phyloP scores from a whole-genome alignment of 306 rosid genomes.

The Abrus precatorius region DNA sequence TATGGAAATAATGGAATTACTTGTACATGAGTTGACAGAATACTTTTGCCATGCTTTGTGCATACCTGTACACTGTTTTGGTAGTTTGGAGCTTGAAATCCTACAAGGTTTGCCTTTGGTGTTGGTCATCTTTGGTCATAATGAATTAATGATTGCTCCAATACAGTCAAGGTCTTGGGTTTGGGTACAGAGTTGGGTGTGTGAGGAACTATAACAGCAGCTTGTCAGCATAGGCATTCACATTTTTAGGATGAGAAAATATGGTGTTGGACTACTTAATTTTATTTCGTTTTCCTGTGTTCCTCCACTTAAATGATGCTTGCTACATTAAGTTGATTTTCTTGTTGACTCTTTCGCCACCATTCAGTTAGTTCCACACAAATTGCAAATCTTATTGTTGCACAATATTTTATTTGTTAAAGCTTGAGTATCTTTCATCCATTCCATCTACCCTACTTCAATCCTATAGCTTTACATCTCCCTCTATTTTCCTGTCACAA shows the following conservation, averaged over 20 bases:
- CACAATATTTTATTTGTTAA: too few species aligned
- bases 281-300: slow-evolving; percentile 10
- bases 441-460: too few species aligned
- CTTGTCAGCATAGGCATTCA: slow-evolving; percentile 9
- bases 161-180: slow-evolving; percentile 11
- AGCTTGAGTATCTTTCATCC: too few species aligned
- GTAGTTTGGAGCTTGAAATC: neutral
- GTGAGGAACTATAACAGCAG: neutral
- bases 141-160: neutral
- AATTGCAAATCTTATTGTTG: too few species aligned
- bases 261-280: neutral
- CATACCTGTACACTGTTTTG: neutral
- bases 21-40: slow-evolving; percentile 31
- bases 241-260: slow-evolving; percentile 13
- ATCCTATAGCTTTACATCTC: too few species aligned
- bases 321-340: too few species aligned
- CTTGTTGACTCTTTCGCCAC: too few species aligned
- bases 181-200: neutral
- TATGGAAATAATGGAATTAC: neutral
- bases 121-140: neutral
- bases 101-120: neutral
- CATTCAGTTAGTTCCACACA: too few species aligned
- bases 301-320: neutral
- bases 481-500: neutral
- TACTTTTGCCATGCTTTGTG: slow-evolving; percentile 21